Evolutionary conservation across 2,329 filamentous ascomycete species (phyloP), one percentile per base, ranked within the genome.

Genomic region (Intubia oerlemansii): DNA sequence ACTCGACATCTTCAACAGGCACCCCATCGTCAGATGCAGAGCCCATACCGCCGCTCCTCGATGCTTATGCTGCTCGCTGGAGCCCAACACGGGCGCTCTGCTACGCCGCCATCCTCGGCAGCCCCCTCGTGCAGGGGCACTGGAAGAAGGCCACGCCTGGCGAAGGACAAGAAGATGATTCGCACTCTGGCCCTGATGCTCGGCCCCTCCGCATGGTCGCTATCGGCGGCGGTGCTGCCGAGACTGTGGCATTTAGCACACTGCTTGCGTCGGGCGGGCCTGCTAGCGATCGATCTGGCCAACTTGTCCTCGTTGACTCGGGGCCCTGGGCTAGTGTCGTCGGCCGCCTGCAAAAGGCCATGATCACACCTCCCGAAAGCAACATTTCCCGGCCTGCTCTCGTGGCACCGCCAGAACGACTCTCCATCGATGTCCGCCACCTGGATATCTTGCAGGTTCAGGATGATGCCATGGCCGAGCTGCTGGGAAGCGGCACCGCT

Each of bases 41-140:
- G 5, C 12, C 15, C 26, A 20, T 21, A 4, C 28, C n/a, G 19
- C 14, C 33, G 5, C 34, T 74, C 40, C 60, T 93, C 12, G 67
- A 76, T 35, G 78, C 76, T 8, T 98, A 98, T 54, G 80, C 81
- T 7, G 66, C 80, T 30, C 58, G 88, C 41, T 98, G 85, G 84
- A 92, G 82, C 49, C 79, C 85, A 2, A 76, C 77, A 29, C 62
- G 88, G 30, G 77, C 82, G 1, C 53, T 95, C 29, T 80, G 74
- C 36, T 95, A 95, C 50, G 57, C 68, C n/a, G 44, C 51, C 3
- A 50, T 71, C n/a, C 47, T 74, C 21, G 34, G 48, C 27, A 43
- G 42, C 7, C 33, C 34, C 2, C 27, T 36, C 9, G 30, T 36
- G 16, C 33, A 32, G 16, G 14, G 28, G 26, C 29, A 24, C 25